Conservation (phyloP, 2,329 filamentous ascomycete species). For the Colletotrichum graminicola region DNA sequence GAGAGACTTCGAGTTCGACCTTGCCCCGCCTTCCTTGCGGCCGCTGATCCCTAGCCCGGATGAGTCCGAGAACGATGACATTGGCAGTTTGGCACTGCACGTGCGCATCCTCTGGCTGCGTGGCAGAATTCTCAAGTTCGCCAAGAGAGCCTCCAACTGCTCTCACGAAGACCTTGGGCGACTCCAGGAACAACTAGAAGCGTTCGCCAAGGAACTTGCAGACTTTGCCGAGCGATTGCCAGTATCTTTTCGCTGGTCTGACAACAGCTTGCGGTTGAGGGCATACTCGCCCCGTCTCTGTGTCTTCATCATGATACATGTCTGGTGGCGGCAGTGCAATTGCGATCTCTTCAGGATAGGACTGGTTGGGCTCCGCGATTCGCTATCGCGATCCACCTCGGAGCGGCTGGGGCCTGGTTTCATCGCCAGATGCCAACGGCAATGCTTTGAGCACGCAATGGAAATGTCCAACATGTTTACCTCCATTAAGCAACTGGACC, state of each 20-base stretch:
- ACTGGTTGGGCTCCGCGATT: slow-evolving; percentile 64
- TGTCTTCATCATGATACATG: slow-evolving; percentile 70
- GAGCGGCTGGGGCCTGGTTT: slow-evolving; percentile 62
- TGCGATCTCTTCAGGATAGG: slow-evolving; percentile 68
- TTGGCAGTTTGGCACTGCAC: slow-evolving; percentile 68
- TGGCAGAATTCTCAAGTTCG: slow-evolving; percentile 66
- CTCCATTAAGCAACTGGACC: slow-evolving; percentile 63
- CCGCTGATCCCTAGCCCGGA: slow-evolving; percentile 60
- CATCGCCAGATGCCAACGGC: slow-evolving; percentile 61
- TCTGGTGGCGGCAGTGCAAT: slow-evolving; percentile 71
- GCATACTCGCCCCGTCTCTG: slow-evolving; percentile 69
- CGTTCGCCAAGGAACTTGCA: slow-evolving; percentile 62
- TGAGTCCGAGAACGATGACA: slow-evolving; percentile 63
- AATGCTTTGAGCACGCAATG: slow-evolving; percentile 66
- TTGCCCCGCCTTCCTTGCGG: slow-evolving; percentile 65
- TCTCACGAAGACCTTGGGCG: slow-evolving; percentile 50
- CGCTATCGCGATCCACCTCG: slow-evolving; percentile 59
- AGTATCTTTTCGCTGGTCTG: slow-evolving; percentile 68
- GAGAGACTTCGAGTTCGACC: slow-evolving; percentile 62
- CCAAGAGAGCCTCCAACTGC: slow-evolving; percentile 58
- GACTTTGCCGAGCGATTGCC: slow-evolving; percentile 67
- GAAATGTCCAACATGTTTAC: slow-evolving; percentile 69
- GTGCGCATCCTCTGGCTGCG: slow-evolving; percentile 68
- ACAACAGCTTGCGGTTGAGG: slow-evolving; percentile 66
- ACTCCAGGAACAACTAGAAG: slow-evolving; percentile 59